Evolutionary conservation across 2,329 filamentous ascomycete species (phyloP).

Genomic region (Penicillium paneum): DNA sequence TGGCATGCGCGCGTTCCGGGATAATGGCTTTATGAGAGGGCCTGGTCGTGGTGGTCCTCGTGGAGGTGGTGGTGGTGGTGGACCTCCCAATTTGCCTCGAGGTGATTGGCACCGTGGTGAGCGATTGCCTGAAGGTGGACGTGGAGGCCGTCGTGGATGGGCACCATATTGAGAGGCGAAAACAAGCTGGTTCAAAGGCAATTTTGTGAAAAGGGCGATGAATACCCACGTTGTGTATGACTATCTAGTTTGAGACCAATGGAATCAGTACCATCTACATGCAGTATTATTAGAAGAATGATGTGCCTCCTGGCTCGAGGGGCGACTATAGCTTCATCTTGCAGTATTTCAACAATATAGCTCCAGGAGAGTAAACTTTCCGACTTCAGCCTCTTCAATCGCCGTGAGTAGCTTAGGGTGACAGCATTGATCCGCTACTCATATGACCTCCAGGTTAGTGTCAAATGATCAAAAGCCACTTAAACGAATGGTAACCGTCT

Average conservation of each 20-base stretch:
- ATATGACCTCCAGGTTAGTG: background rate
- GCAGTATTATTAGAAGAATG: background rate
- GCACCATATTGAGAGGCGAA: constrained; percentile 35
- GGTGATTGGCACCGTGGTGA: constrained; percentile 52
- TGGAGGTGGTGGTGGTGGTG: constrained; percentile 39
- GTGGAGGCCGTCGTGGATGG: constrained; percentile 40
- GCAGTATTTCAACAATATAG: too few relatives aligned
- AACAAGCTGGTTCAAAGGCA: background rate
- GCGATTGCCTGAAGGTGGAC: constrained; percentile 41
- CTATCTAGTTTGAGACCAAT: constrained; percentile 8
- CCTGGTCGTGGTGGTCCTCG: constrained; percentile 43
- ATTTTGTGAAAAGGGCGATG: background rate
- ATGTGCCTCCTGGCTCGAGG: too few relatives aligned
- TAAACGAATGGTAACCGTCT: background rate
- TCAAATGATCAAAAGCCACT: background rate
- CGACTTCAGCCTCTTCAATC: background rate
- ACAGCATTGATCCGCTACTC: background rate
- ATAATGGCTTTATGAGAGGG: constrained; percentile 46
- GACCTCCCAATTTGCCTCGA: constrained; percentile 32
- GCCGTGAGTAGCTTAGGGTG: background rate
- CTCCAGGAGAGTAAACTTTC: background rate
- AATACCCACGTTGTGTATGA: constrained; percentile 17
- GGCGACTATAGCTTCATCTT: background rate
- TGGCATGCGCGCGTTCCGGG: constrained; percentile 44
- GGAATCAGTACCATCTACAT: background rate